Percentiles rank a stretch among this genome's conserved stretches.
phyloP scores from a whole-genome alignment of 441 rosid species.

The Jatropha podagrica region DNA sequence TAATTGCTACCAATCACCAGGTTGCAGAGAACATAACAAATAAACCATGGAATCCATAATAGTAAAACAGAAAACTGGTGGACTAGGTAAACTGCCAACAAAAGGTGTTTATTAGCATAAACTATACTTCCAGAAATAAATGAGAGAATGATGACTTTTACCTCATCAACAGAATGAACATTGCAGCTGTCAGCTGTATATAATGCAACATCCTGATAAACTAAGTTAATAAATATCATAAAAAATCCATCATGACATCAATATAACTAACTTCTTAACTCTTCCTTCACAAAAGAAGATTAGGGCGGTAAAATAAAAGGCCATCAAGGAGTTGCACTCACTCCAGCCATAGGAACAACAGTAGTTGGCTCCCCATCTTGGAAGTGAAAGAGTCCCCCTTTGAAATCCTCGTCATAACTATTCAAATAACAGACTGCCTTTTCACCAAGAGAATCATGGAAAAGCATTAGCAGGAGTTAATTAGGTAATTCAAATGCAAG shows the following conservation, averaged over 20 bases:
- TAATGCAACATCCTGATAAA: constrained; percentile 66
- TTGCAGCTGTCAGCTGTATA: constrained; percentile 89
- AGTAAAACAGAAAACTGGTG: background rate
- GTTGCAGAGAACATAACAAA: background rate
- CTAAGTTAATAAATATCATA: background rate
- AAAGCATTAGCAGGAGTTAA: constrained; percentile 6
- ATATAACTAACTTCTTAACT: no score
- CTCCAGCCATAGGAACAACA: constrained; percentile 63
- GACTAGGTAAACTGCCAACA: background rate
- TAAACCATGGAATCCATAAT: background rate
- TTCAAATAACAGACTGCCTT: constrained; percentile 97
- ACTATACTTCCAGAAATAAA: background rate
- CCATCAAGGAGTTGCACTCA: constrained; percentile 37
- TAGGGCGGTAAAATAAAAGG: background rate
- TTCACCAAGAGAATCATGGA: constrained; percentile 18
- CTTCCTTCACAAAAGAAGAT: background rate
- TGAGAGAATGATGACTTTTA: constrained; percentile 18
- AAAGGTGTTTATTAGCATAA: background rate
- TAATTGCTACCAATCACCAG: background rate
- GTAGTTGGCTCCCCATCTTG: constrained; percentile 70
- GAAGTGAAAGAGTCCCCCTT: constrained; percentile 88
- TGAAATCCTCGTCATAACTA: constrained; percentile 59
- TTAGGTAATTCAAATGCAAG: background rate
- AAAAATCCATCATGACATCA: background rate
- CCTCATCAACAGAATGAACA: constrained; percentile 90